phyloP scores from a whole-genome alignment of 1,139 yeast genomes.

The Pichia sp. region DNA sequence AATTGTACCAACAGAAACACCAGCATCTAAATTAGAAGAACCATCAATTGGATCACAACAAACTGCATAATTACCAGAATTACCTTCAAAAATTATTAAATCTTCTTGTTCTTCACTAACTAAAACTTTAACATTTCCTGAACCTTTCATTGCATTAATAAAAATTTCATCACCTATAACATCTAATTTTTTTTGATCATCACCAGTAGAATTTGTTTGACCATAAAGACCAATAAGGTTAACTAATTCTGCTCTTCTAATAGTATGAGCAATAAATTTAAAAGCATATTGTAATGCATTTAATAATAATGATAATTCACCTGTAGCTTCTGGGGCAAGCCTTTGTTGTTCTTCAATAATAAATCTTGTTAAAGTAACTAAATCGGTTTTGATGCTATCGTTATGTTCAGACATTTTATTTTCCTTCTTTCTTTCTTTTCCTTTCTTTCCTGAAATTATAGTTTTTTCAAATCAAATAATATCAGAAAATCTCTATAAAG shows the following conservation, averaged over 20 bases:
- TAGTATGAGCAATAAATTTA: constrained; percentile 94
- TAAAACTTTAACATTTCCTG: constrained; percentile 83
- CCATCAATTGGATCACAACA: constrained; percentile 99
- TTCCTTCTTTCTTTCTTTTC: not conserved
- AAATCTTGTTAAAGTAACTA: constrained; percentile 83
- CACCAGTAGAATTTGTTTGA: constrained; percentile 88
- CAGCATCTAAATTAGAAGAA: constrained; percentile 94
- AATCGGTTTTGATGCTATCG: constrained; percentile 64
- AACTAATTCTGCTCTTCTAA: constrained; percentile 91
- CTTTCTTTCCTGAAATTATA: too few species aligned
- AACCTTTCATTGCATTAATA: constrained; percentile 93
- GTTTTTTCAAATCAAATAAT: too few species aligned
- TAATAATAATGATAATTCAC: constrained; percentile 82
- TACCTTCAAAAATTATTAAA: constrained; percentile 79
- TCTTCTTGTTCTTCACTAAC: constrained; percentile 98
- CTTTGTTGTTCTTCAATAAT: constrained; percentile 79
- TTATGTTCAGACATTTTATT: constrained; percentile 22
- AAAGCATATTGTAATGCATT: constrained; percentile 92
- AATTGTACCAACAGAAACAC: constrained; percentile 97
- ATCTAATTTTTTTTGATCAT: constrained; percentile 93
- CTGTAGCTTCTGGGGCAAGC: constrained; percentile 70
- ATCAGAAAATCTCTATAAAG: too few species aligned
- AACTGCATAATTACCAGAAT: constrained; percentile 83
- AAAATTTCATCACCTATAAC: constrained; percentile 97
- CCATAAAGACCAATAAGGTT: constrained; percentile 84